These are phyloP conservation scores for Puccinia hordei DNA, from an alignment of 1,284 basidiomycete genomes.

Conservation along the genomic window DNA sequence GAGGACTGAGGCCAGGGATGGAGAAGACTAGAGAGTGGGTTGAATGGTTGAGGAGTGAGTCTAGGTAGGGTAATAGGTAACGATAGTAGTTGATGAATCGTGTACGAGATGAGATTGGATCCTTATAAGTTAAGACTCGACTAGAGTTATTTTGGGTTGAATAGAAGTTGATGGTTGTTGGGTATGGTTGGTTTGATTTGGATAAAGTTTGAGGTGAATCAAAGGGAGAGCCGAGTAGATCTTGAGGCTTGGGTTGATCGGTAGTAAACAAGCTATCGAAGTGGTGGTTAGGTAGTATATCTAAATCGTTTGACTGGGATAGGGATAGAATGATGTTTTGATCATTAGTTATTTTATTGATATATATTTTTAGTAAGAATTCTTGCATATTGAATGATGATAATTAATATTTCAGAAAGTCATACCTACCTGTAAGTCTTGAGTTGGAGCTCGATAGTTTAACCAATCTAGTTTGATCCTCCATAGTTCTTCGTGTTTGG, in stretches of 20 bases:
- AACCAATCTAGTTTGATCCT: slow-evolving; percentile 5
- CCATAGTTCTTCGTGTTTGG: neutral
- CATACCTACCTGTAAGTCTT: no score
- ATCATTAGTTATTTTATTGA: neutral
- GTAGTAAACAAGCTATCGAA: no score
- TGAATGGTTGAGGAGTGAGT: slow-evolving; percentile 55
- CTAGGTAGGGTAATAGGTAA: slow-evolving; percentile 55
- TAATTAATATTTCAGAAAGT: no score
- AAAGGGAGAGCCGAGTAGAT: neutral
- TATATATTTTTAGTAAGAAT: no score
- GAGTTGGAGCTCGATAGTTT: neutral
- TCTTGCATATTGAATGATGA: no score
- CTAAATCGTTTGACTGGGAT: neutral
- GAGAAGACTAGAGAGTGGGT: slow-evolving; percentile 64
- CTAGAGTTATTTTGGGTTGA: neutral
- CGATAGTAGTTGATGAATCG: slow-evolving; percentile 54
- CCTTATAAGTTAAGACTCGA: neutral
- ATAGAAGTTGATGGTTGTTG: neutral
- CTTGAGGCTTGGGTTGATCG: neutral
- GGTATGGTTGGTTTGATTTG: neutral
- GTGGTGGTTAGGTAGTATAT: no score
- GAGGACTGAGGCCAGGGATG: slow-evolving; percentile 65
- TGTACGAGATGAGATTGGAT: slow-evolving; percentile 4
- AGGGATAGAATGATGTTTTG: neutral
- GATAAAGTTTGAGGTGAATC: no score